Percentiles rank a stretch among this genome's conserved stretches.
These are phyloP conservation scores for Boechera retrofracta DNA, from an alignment of 345 rosid species.

Conservation along the genomic window DNA sequence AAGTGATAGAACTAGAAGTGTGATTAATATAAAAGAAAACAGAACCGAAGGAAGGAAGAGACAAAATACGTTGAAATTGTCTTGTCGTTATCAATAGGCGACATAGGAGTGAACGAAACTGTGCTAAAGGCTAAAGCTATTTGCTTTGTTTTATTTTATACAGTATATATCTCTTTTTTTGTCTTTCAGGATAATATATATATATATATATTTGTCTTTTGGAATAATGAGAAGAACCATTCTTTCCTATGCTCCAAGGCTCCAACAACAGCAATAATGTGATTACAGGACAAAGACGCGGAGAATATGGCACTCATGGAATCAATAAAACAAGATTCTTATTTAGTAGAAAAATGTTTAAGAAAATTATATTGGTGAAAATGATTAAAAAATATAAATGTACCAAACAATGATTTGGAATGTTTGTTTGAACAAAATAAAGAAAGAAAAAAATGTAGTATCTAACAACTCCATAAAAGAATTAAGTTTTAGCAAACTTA, in stretches of 20 bases:
- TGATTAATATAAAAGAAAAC: conserved; percentile 35
- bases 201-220: conserved; percentile 27
- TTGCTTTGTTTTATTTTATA: conserved; percentile 12
- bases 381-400: background rate
- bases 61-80: conserved; percentile 36
- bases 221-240: conserved; percentile 8
- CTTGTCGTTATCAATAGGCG: conserved; percentile 46
- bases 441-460: background rate
- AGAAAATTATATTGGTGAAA: conserved; percentile 10
- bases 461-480: background rate
- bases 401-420: conserved; percentile 35
- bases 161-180: background rate
- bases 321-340: conserved; percentile 3
- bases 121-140: conserved; percentile 29
- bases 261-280: conserved; percentile 41
- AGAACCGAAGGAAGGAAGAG: conserved; percentile 35
- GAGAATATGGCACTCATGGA: conserved; percentile 58
- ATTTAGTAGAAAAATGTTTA: background rate
- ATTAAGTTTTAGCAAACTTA: background rate
- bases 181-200: background rate
- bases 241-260: background rate
- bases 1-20: conserved; percentile 32
- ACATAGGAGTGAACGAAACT: conserved; percentile 41
- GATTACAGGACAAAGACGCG: conserved; percentile 65
- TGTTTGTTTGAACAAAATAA: background rate